Conservation (phyloP, 306 rosid species). For the Cajanus cajan region DNA sequence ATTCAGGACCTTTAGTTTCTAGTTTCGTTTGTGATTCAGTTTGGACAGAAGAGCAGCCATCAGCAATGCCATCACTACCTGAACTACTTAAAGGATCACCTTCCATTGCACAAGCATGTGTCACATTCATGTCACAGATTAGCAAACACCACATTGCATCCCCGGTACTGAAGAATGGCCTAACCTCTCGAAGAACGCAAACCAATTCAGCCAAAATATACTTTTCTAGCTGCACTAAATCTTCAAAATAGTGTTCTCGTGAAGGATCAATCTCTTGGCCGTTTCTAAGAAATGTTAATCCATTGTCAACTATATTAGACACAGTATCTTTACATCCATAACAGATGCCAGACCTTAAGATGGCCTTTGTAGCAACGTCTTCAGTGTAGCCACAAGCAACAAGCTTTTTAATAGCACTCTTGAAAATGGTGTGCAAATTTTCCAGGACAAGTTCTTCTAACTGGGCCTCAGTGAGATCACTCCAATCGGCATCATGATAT, state of each 20-base stretch:
- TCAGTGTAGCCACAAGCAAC: constrained; percentile 71
- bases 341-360: constrained; percentile 80
- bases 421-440: constrained; percentile 68
- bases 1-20: constrained; percentile 52
- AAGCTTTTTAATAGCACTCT: constrained; percentile 70
- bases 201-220: constrained; percentile 83
- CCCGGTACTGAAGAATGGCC: constrained; percentile 83
- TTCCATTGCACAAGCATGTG: constrained; percentile 88
- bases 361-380: constrained; percentile 73
- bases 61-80: constrained; percentile 40
- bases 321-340: constrained; percentile 82
- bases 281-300: constrained; percentile 67
- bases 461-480: constrained; percentile 74
- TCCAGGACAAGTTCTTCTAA: constrained; percentile 77
- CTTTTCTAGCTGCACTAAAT: constrained; percentile 80
- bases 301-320: constrained; percentile 77
- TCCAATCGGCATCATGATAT: constrained; percentile 79
- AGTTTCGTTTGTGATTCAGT: constrained; percentile 49
- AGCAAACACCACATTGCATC: constrained; percentile 98
- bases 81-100: constrained; percentile 50
- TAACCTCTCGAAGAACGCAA: constrained; percentile 85
- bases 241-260: constrained; percentile 70
- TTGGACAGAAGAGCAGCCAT: constrained; percentile 41
- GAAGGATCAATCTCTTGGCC: constrained; percentile 81
- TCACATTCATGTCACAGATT: constrained; percentile 80